Evolutionary conservation across 1,284 basidiomycete genomes (phyloP), one percentile per base, ranked within the genome.

Genomic region (Takashimella koratensis): DNA sequence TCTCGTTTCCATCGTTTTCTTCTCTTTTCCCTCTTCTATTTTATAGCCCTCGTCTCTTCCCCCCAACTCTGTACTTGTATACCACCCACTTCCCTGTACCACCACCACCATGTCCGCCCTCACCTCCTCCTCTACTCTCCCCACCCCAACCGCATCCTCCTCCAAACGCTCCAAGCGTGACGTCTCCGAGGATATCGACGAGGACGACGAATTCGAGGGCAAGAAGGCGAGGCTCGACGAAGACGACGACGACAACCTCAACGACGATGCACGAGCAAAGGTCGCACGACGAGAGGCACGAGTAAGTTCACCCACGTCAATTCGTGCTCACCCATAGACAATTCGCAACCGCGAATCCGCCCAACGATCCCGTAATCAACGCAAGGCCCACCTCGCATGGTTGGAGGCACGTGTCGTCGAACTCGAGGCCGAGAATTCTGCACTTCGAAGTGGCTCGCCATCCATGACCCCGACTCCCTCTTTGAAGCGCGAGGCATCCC

Each of bases 331-430:
- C 4, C 19, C 36, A 23, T 6, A 73, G 71, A 70, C 63, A 5
- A 71, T 71, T 22, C 66, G 71, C 5, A 74, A 74, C 44, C 60
- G 71, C 47, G 70, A 74, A 51, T 74, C 71, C 5, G 71, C 71
- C 2, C 71, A 74, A 60, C 65, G 71, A 5, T 71, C 69, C 19
- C 65, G 72, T 13, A 74, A 74, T 57, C 70, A 71, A 58, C 70
- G 72, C 53, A 74, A 74, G 64, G 66, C 67, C 0, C 72, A 76
- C 57, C 62, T 76, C 12, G 69, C 64, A 6, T 67, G 64, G 56
- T 68, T 76, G 22, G 73, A 76, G 58, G 44, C 57, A n/a, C 66
- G 73, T 22, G 73, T 75, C 4, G 54, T 62, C 12, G 68, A 75
- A 58, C 65, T 76, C 21, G 72, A 76, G 58, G 54, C 49, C 4